Evolutionary conservation across 306 rosid genomes (phyloP).

Genomic region (Lupinus albus): DNA sequence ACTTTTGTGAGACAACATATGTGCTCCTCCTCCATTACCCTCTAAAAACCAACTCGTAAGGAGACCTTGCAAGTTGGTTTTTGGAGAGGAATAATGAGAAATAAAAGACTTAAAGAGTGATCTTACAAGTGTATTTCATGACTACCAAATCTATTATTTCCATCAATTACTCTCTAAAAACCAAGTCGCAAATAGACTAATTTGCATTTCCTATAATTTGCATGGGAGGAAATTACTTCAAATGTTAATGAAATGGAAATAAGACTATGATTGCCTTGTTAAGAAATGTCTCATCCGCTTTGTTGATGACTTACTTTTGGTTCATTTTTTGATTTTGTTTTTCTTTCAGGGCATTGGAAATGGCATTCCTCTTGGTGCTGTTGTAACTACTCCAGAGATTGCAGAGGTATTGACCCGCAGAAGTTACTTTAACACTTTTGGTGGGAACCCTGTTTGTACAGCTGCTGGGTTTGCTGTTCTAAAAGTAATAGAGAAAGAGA

Average conservation of each 20-base stretch:
- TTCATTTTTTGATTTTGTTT: constrained; percentile 25
- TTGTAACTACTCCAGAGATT: constrained; percentile 84
- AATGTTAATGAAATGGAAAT: neutral
- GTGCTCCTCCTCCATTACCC: too few relatives aligned
- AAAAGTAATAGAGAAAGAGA: constrained; percentile 75
- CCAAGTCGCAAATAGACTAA: too few relatives aligned
- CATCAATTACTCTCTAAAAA: too few relatives aligned
- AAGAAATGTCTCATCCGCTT: neutral
- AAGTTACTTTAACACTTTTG: constrained; percentile 80
- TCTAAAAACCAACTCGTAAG: too few relatives aligned
- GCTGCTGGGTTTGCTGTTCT: constrained; percentile 86
- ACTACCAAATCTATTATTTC: too few relatives aligned
- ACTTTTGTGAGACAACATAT: too few relatives aligned
- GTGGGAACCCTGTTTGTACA: constrained; percentile 83
- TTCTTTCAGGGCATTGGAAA: constrained; percentile 78
- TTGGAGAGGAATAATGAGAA: too few relatives aligned
- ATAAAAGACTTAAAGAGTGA: too few relatives aligned
- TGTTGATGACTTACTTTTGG: neutral
- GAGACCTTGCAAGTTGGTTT: too few relatives aligned
- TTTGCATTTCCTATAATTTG: neutral
- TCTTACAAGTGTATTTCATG: too few relatives aligned
- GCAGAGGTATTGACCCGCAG: constrained; percentile 78
- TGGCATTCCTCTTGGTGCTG: constrained; percentile 91
- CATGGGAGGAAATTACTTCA: neutral
- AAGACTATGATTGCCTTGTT: neutral